A percentile compares a stretch with the other conserved stretches of the same genome.
These are phyloP conservation scores for Rhododendron ferrugineum DNA, from an alignment of 148 eudicot species.

Conservation along the genomic window DNA sequence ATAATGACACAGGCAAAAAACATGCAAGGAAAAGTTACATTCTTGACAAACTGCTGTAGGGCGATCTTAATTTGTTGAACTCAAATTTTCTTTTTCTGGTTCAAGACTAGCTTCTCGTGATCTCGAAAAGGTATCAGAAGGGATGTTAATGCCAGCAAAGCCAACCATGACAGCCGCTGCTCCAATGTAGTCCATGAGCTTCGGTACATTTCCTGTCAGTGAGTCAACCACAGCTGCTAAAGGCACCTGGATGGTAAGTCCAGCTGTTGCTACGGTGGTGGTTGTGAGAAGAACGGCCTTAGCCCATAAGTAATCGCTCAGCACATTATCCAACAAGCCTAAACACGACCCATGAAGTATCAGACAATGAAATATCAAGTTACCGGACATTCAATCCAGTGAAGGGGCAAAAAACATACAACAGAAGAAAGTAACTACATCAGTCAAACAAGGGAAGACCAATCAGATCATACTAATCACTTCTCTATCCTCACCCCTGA, in stretches of 20 bases:
- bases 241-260: slow-evolving; percentile 93
- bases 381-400: background rate
- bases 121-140: slow-evolving; percentile 44
- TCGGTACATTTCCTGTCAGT: slow-evolving; percentile 66
- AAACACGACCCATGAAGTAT: slow-evolving; percentile 14
- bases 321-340: slow-evolving; percentile 92
- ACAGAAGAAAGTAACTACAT: background rate
- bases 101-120: slow-evolving; percentile 36
- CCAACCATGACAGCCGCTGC: slow-evolving; percentile 86
- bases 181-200: slow-evolving; percentile 59
- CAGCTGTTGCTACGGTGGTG: slow-evolving; percentile 96
- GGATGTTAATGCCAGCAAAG: slow-evolving; percentile 77
- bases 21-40: background rate
- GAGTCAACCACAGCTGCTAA: slow-evolving; percentile 85
- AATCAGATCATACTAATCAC: background rate
- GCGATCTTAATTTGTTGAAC: slow-evolving; percentile 17
- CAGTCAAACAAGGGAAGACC: background rate
- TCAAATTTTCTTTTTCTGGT: slow-evolving; percentile 21
- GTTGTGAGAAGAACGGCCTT: slow-evolving; percentile 92
- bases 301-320: slow-evolving; percentile 96
- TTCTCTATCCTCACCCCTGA: background rate
- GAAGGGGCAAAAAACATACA: background rate
- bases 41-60: background rate
- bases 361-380: background rate
- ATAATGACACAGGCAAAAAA: background rate